A percentile compares a stretch with the other conserved stretches of the same genome.
Evolutionary conservation across 1,284 basidiomycete genomes (phyloP).

Genomic region (Cryptococcus wingfieldii): DNA sequence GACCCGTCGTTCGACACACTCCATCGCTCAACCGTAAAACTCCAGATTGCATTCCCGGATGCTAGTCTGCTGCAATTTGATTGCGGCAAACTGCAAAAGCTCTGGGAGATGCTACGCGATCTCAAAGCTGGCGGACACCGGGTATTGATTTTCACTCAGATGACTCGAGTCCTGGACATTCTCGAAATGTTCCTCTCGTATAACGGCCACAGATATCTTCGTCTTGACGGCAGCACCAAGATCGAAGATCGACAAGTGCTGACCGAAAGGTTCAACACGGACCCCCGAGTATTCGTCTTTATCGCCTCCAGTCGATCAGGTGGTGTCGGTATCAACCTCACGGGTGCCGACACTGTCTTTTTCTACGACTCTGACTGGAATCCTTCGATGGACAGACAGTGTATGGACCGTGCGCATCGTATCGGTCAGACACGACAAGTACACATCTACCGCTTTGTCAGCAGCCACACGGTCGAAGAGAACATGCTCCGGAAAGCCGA

Average conservation of each 20-base stretch:
- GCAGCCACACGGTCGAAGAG: slow-evolving; percentile 79
- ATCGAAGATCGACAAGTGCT: slow-evolving; percentile 94
- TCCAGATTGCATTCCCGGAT: slow-evolving; percentile 93
- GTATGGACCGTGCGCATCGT: slow-evolving; percentile 73
- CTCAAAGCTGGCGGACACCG: slow-evolving; percentile 84
- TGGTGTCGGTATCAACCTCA: slow-evolving; percentile 92
- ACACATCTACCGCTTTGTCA: slow-evolving; percentile 94
- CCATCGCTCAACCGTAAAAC: slow-evolving; percentile 72
- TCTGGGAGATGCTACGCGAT: slow-evolving; percentile 72
- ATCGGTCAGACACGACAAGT: slow-evolving; percentile 97
- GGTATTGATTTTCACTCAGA: slow-evolving; percentile 92
- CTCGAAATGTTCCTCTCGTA: slow-evolving; percentile 89
- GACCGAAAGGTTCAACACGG: slow-evolving; percentile 94
- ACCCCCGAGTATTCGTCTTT: slow-evolving; percentile 84
- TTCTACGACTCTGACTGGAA: slow-evolving; percentile 95
- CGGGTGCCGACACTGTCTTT: slow-evolving; percentile 94
- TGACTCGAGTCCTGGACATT: slow-evolving; percentile 92
- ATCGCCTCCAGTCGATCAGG: slow-evolving; percentile 91
- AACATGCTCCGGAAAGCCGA: slow-evolving; percentile 94
- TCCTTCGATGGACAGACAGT: slow-evolving; percentile 94
- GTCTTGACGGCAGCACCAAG: slow-evolving; percentile 90
- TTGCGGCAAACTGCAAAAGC: slow-evolving; percentile 89
- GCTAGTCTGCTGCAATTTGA: slow-evolving; percentile 88
- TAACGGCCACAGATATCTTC: slow-evolving; percentile 88
- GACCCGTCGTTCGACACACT: slow-evolving; percentile 59